Evolutionary conservation across 805 yeast species (phyloP), one percentile per base, ranked within the genome.

Genomic region (Saccharomyces jurei): DNA sequence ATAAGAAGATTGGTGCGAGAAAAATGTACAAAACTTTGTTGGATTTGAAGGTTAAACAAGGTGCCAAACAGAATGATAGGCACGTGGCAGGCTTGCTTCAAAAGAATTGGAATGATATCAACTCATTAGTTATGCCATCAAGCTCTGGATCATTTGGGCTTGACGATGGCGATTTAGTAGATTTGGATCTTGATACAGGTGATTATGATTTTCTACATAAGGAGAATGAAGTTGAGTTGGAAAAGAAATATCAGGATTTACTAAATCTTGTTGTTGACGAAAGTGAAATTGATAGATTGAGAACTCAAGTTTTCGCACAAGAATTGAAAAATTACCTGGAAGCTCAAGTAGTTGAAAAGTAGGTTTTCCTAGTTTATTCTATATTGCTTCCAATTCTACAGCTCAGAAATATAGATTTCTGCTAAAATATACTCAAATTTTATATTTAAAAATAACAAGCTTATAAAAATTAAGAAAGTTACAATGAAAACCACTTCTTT

Each of bases 141-240:
- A 71, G 73, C 10, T 70, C 74, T 10, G 67, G 71, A 4, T 81
- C 79, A 53, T 74, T 79, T 56, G 84, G 83, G 0, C 58, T 80
- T 13, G 72, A 74, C 21, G 81, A 77, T 29, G 74, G 75, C 49
- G 83, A 80, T 57, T 59, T 76, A n/a, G 74, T 73, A 22, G 81
- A 77, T 54, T 59, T 75, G 25, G 72, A 71, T 49, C 54, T 66
- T 6, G 74, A 68, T 48, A 61, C 64, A 4, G 59, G 58, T 6
- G 72, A 68, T 52, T 67, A 61, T 44, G 68, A 62, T 27, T 53
- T 54, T 29, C 44, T 63, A 17, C 57, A 59, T 22, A 50, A 50
- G 2, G 63, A 58, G 11, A 58, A 55, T 28, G 68, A 64, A 11
- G 65, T 58, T 11, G 63, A 60, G 22, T 57, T 65, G 21, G 71